Evolutionary conservation across 2,329 filamentous ascomycete genomes (phyloP), one percentile per base, ranked within the genome.

Genomic region (Drechslera avenae): DNA sequence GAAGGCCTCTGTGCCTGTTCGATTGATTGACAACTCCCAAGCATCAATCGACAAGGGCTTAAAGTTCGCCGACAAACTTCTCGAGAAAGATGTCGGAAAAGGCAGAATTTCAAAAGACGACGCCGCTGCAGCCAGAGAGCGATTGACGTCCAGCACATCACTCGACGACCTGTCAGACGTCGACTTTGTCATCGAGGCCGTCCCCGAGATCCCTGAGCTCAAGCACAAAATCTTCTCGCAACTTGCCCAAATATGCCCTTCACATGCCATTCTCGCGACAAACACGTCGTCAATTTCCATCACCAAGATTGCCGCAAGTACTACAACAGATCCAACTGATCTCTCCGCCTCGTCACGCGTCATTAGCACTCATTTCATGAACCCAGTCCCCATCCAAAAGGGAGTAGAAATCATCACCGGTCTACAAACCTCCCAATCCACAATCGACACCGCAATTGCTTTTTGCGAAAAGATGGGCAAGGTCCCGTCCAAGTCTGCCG

Each of bases 281-380:
- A 99, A 99, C 79, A 99, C 94, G 5, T 96, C 91, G n/a, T 96
- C 91, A 55, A 99, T 99, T 72, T 93, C 90, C 54, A 97, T 99
- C 73, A 99, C 94, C 35, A 89, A 88, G 69, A 97, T 99, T 66
- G 94, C 94, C 16, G 92, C 94, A 3, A 85, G 92, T 8, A 93
- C 93, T 1, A 88, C 86, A 19, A 80, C 81, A 48, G 85, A 96
- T 69, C 88, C 91, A 1, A 93, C 79, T 14, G 89, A 96, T 67
- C 86, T 90, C 18, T 87, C 86, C 35, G 89, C 87, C 33, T 88
- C 90, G 35, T 93, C 91, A 5, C 88, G 94, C 39, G 94, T 99
- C 8, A 86, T 99, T 47, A 91, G 90, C 43, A 97, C 94, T 13
- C 94, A 99, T 75, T 99, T 99, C 77, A 99, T 99, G 94, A 99